Evolutionary conservation across 2,329 filamentous ascomycete genomes (phyloP).

Genomic region (Aureobasidium sp.): DNA sequence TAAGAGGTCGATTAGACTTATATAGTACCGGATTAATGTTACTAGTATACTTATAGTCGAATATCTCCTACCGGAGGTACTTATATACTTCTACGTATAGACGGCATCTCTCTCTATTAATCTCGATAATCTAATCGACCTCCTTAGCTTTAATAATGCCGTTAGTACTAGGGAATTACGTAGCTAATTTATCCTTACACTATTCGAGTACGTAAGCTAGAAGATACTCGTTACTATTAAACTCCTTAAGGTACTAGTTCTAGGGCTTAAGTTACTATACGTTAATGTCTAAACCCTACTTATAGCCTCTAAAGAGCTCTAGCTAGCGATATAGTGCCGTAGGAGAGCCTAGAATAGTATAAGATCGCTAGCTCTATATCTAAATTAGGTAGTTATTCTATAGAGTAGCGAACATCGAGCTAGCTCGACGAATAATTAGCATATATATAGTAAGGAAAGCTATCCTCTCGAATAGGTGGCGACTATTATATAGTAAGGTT

Average conservation of each 20-base stretch:
- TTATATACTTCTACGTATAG: not conserved
- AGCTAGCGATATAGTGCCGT: not conserved
- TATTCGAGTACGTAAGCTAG: not conserved
- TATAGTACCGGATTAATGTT: not conserved
- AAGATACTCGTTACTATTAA: not conserved
- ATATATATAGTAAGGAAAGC: not conserved
- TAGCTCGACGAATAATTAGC: not conserved
- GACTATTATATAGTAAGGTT: not conserved
- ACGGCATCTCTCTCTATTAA: not conserved
- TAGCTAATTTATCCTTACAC: not conserved
- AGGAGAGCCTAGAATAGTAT: not conserved
- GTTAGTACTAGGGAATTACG: not conserved
- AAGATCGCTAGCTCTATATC: not conserved
- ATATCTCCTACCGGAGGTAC: not conserved
- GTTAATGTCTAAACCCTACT: not conserved
- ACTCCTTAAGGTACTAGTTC: not conserved
- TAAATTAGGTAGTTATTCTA: not conserved
- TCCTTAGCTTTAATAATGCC: not conserved
- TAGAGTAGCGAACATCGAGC: not conserved
- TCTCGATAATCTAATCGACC: not conserved
- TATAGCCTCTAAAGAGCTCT: not conserved
- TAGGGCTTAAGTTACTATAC: not conserved
- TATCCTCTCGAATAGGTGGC: not conserved
- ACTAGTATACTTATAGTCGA: not conserved
- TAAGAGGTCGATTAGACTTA: not conserved